Evolutionary conservation across 1,139 yeast species (phyloP).

Genomic region (Taiozyma sp.): DNA sequence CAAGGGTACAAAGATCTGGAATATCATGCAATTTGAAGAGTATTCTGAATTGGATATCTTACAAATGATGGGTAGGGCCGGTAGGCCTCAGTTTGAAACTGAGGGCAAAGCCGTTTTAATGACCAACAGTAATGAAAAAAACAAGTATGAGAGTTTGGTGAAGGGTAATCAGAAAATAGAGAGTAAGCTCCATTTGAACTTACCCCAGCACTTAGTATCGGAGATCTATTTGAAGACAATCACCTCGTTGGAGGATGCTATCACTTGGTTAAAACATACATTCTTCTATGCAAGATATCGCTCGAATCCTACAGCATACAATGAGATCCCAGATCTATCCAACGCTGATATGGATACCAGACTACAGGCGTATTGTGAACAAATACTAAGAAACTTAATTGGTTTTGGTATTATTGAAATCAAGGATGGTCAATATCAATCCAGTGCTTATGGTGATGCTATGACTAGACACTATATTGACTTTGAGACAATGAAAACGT

Average conservation of each 20-base stretch:
- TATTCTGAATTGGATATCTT: conserved; percentile 51
- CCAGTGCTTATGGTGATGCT: conserved; percentile 38
- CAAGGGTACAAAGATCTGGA: conserved; percentile 52
- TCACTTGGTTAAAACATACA: conserved; percentile 45
- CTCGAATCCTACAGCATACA: conserved; percentile 35
- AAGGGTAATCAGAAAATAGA: conserved; percentile 43
- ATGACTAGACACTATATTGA: conserved; percentile 42
- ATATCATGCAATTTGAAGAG: conserved; percentile 40
- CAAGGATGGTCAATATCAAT: conserved; percentile 14
- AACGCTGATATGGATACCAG: conserved; percentile 23
- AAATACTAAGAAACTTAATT: conserved; percentile 27
- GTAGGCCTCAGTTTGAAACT: conserved; percentile 50
- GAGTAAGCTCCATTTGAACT: conserved; percentile 40
- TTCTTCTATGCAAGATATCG: conserved; percentile 43
- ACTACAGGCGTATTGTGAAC: conserved; percentile 28
- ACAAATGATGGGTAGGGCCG: conserved; percentile 60
- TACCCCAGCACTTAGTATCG: conserved; percentile 42
- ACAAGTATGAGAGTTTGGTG: conserved; percentile 36
- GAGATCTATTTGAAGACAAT: conserved; percentile 44
- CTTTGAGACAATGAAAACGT: conserved; percentile 35
- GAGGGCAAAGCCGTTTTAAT: conserved; percentile 49
- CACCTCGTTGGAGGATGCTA: conserved; percentile 33
- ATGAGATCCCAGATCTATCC: conserved; percentile 20
- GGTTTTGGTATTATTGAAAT: conserved; percentile 27
- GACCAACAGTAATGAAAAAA: conserved; percentile 35